These are phyloP conservation scores for Aspergillus brasiliensis DNA, from an alignment of 2,329 filamentous ascomycete genomes.

Conservation along the genomic window DNA sequence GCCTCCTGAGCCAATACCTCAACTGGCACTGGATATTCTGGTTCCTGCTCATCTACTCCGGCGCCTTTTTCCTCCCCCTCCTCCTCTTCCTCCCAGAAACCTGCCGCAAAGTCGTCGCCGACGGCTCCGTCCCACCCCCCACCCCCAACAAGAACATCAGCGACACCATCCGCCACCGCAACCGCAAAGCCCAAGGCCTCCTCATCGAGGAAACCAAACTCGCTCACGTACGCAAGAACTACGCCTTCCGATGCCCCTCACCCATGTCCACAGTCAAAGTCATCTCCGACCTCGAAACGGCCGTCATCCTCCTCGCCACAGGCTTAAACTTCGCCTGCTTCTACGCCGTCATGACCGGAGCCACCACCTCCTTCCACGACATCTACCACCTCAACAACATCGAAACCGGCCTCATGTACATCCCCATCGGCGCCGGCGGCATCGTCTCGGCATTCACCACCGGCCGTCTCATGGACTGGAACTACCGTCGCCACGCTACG, in stretches of 20 bases:
- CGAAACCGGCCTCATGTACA: conserved; percentile 44
- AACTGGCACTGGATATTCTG: conserved; percentile 68
- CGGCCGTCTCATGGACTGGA: conserved; percentile 24
- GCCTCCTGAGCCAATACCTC: conserved; percentile 64
- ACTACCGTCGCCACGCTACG: conserved; percentile 23
- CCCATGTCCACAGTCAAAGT: conserved; percentile 34
- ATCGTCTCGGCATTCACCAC: conserved; percentile 22
- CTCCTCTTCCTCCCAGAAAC: conserved; percentile 59
- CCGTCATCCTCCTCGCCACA: conserved; percentile 40
- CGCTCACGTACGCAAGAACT: conserved; percentile 17
- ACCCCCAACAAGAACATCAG: conserved; percentile 26
- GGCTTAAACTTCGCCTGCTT: conserved; percentile 51
- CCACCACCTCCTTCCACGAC: conserved; percentile 50
- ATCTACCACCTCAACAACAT: conserved; percentile 53
- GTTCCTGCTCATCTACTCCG: conserved; percentile 62
- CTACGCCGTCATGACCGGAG: conserved; percentile 49
- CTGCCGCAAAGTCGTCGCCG: conserved; percentile 42
- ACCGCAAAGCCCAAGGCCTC: conserved; percentile 11
- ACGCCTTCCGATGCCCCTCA: conserved; percentile 41
- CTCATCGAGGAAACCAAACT: neutral
- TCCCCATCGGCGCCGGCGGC: conserved; percentile 38
- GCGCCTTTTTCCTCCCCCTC: conserved; percentile 57
- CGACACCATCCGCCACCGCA: conserved; percentile 19
- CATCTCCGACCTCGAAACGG: conserved; percentile 40
- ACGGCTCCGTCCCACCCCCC: conserved; percentile 37